Base-by-base conservation (phyloP, 1,139 yeast species). In the Saccharomyces hybrid region DNA sequence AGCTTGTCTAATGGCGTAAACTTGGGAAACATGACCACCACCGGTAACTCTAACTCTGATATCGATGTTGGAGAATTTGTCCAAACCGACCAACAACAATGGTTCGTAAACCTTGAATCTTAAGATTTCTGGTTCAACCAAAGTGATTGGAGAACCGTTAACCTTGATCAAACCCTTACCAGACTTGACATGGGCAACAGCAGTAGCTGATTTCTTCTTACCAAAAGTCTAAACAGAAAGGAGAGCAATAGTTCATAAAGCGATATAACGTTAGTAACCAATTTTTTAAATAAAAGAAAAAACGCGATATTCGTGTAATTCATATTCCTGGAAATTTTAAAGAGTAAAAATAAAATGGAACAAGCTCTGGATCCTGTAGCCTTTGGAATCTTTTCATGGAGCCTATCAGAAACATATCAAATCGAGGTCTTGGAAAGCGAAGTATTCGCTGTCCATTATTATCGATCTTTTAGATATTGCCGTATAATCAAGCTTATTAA, bases 1-100 rank as follows among this genome's bases (percentile, higher is more conserved):
- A 68, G 99, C 99, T 82, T 93, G 99, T 85, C 99, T 93, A 80
- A 93, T 93, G 71, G 99, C 99, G 84, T 91, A 91, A 69, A 93
- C 96, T 84, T 93, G 99, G 67, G 98, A 91, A 71, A 91, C 96
- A 86, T 93, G 99, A 83, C 99, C 99, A 89, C 99, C 99, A 80
- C 99, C 99, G 75, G 96, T 83, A 74, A 93, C 99, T 80, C 93
- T 87, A 76, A 95, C 95, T 84, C 98, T 91, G 82, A 93, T 89
- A 81, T 93, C 99, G 73, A 93, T 86, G 84, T 86, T 86, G 79
- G 96, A 95, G 82, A 89, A 93, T 82, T 93, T 93, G 85, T 95
- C 99, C 75, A 93, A 86, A 75, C 99, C 99, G 74, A 89, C 98
- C 76, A 93, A 81, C 76, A 95, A 84, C 75, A 93, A 85, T 78